Conservation (phyloP, 2,329 filamentous ascomycete genomes). For the Pyricularia sp. region DNA sequence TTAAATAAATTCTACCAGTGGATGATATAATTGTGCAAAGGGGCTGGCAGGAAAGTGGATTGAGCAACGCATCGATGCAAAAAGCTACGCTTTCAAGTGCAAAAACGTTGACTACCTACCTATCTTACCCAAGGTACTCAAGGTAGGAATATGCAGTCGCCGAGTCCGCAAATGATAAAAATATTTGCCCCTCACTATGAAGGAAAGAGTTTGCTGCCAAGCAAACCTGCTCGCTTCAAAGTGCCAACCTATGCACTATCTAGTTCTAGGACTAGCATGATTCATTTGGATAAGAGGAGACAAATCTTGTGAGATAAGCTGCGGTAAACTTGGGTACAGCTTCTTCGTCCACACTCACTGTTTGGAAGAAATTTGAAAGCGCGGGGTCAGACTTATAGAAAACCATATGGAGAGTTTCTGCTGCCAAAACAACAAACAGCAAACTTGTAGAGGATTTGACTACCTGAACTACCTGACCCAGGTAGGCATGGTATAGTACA, state of each 20-base stretch:
- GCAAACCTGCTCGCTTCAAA: neutral
- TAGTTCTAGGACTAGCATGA: neutral
- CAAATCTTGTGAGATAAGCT: neutral
- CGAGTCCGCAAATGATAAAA: neutral
- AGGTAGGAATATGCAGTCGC: neutral
- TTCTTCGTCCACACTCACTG: neutral
- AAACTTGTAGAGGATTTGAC: neutral
- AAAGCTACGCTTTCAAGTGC: too few relatives aligned
- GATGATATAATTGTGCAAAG: neutral
- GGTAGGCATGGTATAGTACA: neutral
- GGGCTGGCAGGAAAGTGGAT: neutral
- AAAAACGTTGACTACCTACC: too few relatives aligned
- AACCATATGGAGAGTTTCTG: neutral
- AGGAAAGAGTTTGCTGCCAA: neutral
- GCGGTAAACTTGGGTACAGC: neutral
- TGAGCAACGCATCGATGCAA: neutral
- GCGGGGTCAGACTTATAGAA: neutral
- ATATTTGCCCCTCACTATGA: neutral
- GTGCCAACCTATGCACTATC: neutral
- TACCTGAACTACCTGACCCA: neutral
- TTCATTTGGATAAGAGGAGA: neutral
- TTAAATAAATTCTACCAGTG: too few relatives aligned
- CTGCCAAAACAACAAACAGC: neutral
- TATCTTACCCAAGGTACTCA: too few relatives aligned
- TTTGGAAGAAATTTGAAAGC: neutral